Evolutionary conservation across 257 asterid genomes (phyloP).

Genomic region (Mentha longifolia): DNA sequence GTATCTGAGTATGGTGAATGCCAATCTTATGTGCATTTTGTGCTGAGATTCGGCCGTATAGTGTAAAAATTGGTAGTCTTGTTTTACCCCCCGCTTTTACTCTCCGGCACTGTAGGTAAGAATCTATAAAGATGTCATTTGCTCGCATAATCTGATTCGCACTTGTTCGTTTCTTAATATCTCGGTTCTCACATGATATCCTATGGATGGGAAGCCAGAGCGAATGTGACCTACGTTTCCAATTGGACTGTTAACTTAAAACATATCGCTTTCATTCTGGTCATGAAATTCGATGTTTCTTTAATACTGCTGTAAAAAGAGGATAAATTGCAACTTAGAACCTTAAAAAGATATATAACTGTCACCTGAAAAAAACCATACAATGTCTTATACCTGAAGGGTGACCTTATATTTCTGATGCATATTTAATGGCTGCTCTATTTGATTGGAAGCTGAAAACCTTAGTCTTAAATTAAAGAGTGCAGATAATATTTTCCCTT

Average conservation of each 20-base stretch:
- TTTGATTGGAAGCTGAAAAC: neutral
- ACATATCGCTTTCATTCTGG: neutral
- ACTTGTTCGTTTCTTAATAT: neutral
- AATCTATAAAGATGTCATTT: conserved; percentile 14
- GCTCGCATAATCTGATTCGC: conserved; percentile 10
- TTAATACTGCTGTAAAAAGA: neutral
- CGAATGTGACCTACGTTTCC: neutral
- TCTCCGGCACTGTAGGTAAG: neutral
- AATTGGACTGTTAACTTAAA: neutral
- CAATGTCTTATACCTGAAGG: neutral
- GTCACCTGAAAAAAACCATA: neutral
- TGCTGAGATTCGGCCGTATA: neutral
- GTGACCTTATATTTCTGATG: neutral
- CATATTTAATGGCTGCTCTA: neutral
- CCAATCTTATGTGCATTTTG: conserved; percentile 13
- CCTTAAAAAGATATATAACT: neutral
- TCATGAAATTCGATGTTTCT: neutral
- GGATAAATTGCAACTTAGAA: neutral
- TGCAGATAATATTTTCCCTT: neutral
- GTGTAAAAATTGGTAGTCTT: neutral
- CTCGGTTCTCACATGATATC: neutral
- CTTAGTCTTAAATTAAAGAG: neutral
- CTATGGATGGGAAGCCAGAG: conserved; percentile 1
- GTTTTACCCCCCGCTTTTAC: neutral
- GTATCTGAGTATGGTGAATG: neutral